These are phyloP conservation scores for Mucor velutinosus DNA, from an alignment of 371 early-diverging fungal genomes.

Conservation along the genomic window DNA sequence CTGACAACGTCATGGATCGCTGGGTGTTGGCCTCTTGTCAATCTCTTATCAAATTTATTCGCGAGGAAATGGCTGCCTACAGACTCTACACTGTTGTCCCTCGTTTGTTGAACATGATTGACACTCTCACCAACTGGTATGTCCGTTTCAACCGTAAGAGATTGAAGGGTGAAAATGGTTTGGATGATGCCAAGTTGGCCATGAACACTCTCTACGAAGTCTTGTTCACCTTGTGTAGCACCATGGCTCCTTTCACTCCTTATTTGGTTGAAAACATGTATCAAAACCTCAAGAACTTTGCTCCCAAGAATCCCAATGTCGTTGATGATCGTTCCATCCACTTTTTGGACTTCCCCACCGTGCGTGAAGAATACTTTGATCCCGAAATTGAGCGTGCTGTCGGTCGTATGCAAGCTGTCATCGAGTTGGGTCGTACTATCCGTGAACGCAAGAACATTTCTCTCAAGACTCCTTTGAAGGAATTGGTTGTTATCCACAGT, in stretches of 20 bases:
- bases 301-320: slow-evolving; percentile 54
- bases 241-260: slow-evolving; percentile 99
- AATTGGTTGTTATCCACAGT: slow-evolving; percentile 91
- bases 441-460: slow-evolving; percentile 95
- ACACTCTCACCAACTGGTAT: slow-evolving; percentile 99
- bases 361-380: slow-evolving; percentile 95
- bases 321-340: slow-evolving; percentile 90
- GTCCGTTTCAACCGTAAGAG: slow-evolving; percentile 99
- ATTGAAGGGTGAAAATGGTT: slow-evolving; percentile 93
- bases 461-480: slow-evolving; percentile 97
- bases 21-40: slow-evolving; percentile 98
- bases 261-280: slow-evolving; percentile 99
- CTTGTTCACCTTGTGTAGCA: slow-evolving; percentile 86
- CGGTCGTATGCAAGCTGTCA: slow-evolving; percentile 95
- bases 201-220: slow-evolving; percentile 95
- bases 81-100: slow-evolving; percentile 97
- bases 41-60: slow-evolving; percentile 87
- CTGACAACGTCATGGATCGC: slow-evolving; percentile 94
- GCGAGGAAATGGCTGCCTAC: slow-evolving; percentile 95
- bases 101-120: slow-evolving; percentile 89
- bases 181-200: slow-evolving; percentile 83
- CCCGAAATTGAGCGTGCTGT: slow-evolving; percentile 93
- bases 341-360: slow-evolving; percentile 92
- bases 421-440: slow-evolving; percentile 94
- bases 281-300: slow-evolving; percentile 84